Base-by-base conservation (phyloP, 768 basidiomycete genomes). In the Tricholomella constricta region DNA sequence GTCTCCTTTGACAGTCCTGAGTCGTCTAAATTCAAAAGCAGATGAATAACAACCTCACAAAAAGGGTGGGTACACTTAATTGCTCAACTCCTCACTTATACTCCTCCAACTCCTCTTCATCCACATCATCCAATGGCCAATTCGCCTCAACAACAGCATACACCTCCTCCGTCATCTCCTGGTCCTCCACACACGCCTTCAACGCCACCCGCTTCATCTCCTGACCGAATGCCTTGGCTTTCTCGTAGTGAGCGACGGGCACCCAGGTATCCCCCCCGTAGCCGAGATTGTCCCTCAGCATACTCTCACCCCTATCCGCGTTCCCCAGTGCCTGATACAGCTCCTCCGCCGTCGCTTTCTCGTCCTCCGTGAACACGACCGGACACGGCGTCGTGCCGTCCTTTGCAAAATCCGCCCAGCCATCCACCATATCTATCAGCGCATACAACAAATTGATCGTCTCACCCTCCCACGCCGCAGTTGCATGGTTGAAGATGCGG, bases 81-180 rank as follows among this genome's bases (percentile, higher is more conserved):
- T 6, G 29, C 11, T 25, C 14, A 6, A 26, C 25, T 20, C 47
- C 35, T 38, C 37, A 48, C 19, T 38, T 48, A 22, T 48, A 48
- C 47, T 48, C 47, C 35, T 37, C 47, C 17, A 48, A 69, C 25
- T 65, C 53, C 58, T 64, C 55, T 62, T 75, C 72, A 53, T 73
- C 65, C 71, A 72, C 69, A 57, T 75, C 72, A 59, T 75, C 70
- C 48, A 65, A 71, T 53, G 54, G 61, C 73, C 73, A 76, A 59
- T 75, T 57, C 43, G 59, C 68, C 63, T 32, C 52, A 37, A 67
- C 60, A 60, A 63, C 41, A 50, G 59, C 72, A 57, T 63, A 69
- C 45, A 54, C 62, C 59, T 72, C 65, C 58, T 58, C 64, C 56
- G 62, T 26, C 26, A 23, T 46, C 34, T 50, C 40, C 41, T 50